phyloP scores from a whole-genome alignment of 129 eudicot genomes.

The Escallonia rubra region DNA sequence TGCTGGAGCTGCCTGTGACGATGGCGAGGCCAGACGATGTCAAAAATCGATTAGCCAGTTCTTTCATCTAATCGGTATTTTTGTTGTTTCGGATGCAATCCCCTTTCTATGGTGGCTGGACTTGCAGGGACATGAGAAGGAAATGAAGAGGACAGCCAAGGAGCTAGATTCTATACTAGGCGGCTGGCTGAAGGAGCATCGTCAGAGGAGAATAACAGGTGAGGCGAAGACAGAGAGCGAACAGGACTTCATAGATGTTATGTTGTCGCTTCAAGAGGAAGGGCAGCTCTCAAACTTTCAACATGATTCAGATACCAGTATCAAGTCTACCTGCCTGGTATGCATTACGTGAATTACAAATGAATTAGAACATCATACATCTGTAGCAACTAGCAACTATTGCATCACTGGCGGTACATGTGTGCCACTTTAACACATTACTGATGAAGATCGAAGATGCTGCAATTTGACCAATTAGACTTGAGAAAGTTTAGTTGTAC shows the following conservation, averaged over 20 bases:
- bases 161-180: slow-evolving; percentile 14
- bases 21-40: slow-evolving; percentile 6
- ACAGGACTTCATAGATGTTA: slow-evolving; percentile 20
- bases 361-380: neutral
- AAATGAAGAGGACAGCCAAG: slow-evolving; percentile 18
- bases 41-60: slow-evolving; percentile 1
- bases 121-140: slow-evolving; percentile 19
- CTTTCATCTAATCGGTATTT: slow-evolving; percentile 3
- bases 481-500: neutral
- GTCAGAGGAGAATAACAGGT: neutral
- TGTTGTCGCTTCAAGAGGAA: slow-evolving; percentile 9
- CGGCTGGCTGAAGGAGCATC: slow-evolving; percentile 20
- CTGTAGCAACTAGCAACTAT: neutral
- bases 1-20: slow-evolving; percentile 7
- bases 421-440: neutral
- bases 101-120: slow-evolving; percentile 25
- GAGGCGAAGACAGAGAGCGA: neutral
- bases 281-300: neutral
- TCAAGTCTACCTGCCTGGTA: slow-evolving; percentile 16
- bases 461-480: neutral
- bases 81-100: slow-evolving; percentile 14
- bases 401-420: too few relatives aligned
- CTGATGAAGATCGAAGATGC: neutral
- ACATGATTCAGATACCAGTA: slow-evolving; percentile 10
- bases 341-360: neutral